These are phyloP conservation scores for Pleurotus citrinopileatus DNA, from an alignment of 768 basidiomycete species.

Conservation along the genomic window DNA sequence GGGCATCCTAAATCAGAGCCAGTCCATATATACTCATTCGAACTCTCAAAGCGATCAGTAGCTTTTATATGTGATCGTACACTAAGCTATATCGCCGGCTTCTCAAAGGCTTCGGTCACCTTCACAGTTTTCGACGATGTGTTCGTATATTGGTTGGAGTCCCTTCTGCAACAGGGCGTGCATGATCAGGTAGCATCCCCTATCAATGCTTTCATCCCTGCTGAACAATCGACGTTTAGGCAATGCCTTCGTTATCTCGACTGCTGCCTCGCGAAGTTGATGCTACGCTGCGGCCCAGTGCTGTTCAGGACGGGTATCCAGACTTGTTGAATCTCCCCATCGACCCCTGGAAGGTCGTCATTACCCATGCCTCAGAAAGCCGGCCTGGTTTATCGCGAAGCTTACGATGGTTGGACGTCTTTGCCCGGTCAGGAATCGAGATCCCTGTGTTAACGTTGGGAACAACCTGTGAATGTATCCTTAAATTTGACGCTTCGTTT, in stretches of 20 bases:
- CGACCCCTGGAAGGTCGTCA: conserved; percentile 57
- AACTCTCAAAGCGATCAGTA: conserved; percentile 15
- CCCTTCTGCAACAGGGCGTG: conserved; percentile 30
- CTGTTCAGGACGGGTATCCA: conserved; percentile 13
- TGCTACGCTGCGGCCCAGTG: conserved; percentile 34
- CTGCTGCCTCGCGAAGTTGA: conserved; percentile 57
- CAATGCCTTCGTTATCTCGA: conserved; percentile 50
- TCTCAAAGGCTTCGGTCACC: conserved; percentile 49
- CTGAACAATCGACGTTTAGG: conserved; percentile 27
- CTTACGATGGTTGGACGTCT: conserved; percentile 57
- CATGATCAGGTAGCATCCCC: conserved; percentile 33
- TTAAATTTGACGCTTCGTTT: conserved; percentile 35
- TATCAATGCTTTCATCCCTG: neutral
- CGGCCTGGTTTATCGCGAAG: conserved; percentile 41
- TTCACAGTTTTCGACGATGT: conserved; percentile 59
- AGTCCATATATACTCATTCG: neutral
- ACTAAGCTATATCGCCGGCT: conserved; percentile 50
- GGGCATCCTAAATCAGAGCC: too few relatives aligned
- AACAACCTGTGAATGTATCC: conserved; percentile 41
- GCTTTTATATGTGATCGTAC: conserved; percentile 34
- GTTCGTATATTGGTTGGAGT: conserved; percentile 58
- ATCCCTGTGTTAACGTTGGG: conserved; percentile 51
- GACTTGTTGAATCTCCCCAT: conserved; percentile 19
- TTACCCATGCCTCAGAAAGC: conserved; percentile 38
- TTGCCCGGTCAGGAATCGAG: conserved; percentile 64